Conservation (phyloP, 768 basidiomycete species). For the Hericium coralloides region DNA sequence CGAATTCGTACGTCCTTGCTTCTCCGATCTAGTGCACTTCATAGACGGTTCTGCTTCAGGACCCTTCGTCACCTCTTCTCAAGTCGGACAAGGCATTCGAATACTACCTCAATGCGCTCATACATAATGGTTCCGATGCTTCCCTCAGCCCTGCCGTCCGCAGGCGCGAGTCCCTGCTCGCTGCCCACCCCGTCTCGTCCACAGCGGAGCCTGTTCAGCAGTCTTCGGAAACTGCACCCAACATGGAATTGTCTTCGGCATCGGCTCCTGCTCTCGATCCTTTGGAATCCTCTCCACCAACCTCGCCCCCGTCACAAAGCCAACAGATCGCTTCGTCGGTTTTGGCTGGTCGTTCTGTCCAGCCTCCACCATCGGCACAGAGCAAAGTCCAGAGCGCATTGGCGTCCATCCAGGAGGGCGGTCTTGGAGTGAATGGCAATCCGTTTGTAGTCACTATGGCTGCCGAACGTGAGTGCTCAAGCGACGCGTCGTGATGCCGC, state of each 20-base stretch:
- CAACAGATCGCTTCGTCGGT: slow-evolving; percentile 35
- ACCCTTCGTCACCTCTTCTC: slow-evolving; percentile 59
- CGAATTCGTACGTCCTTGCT: slow-evolving; percentile 58
- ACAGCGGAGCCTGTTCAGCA: slow-evolving; percentile 9
- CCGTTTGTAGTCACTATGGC: slow-evolving; percentile 79
- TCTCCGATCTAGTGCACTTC: not conserved
- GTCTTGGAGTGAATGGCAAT: slow-evolving; percentile 35
- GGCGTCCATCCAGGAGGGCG: slow-evolving; percentile 32
- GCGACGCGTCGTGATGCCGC: not conserved
- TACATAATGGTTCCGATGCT: slow-evolving; percentile 45
- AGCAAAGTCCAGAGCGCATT: slow-evolving; percentile 31
- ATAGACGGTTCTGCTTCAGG: slow-evolving; percentile 30
- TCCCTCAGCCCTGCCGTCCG: slow-evolving; percentile 60
- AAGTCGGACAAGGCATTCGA: slow-evolving; percentile 66
- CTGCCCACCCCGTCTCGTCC: slow-evolving; percentile 14
- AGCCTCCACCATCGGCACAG: slow-evolving; percentile 3
- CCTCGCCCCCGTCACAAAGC: slow-evolving; percentile 22
- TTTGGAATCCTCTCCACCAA: slow-evolving; percentile 3
- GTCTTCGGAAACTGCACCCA: slow-evolving; percentile 11
- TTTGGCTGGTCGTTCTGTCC: slow-evolving; percentile 16
- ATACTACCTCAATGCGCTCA: slow-evolving; percentile 61
- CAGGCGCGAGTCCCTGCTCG: slow-evolving; percentile 56
- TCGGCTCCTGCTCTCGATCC: not conserved
- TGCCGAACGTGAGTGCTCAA: slow-evolving; percentile 49
- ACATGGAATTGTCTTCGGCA: not conserved